Conservation (phyloP, 805 yeast species). For the Vanderwaltozyma yarrowii region DNA sequence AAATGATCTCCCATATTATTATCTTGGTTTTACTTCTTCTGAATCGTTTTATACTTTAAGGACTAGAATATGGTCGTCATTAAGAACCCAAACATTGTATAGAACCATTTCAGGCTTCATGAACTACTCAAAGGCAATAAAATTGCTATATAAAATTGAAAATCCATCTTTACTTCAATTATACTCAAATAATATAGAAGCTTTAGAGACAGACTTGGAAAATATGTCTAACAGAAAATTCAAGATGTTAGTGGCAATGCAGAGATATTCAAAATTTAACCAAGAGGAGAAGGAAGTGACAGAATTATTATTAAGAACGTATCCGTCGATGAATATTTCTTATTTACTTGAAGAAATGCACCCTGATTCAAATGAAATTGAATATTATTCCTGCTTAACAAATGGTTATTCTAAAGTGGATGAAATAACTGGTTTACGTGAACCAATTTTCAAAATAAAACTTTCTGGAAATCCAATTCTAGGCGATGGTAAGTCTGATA, state of each 20-base stretch:
- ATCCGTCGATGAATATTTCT: conserved; percentile 54
- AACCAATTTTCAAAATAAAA: conserved; percentile 54
- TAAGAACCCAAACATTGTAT: conserved; percentile 73
- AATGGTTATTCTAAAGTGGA: conserved; percentile 47
- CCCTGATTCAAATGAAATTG: conserved; percentile 16
- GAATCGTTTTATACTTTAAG: conserved; percentile 53
- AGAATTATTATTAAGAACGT: conserved; percentile 55
- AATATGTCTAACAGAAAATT: conserved; percentile 73
- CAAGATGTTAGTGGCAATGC: conserved; percentile 78
- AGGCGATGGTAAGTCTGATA: conserved; percentile 95
- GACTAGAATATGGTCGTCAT: conserved; percentile 81
- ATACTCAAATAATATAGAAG: conserved; percentile 40
- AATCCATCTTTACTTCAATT: conserved; percentile 41
- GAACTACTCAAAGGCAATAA: conserved; percentile 68
- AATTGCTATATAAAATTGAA: conserved; percentile 58
- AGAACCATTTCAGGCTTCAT: conserved; percentile 77
- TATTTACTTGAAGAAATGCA: conserved; percentile 39
- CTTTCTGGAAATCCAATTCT: conserved; percentile 89
- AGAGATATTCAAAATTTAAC: conserved; percentile 58
- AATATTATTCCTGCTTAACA: conserved; percentile 56
- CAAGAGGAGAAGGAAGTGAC: conserved; percentile 59
- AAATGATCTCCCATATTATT: conserved; percentile 58
- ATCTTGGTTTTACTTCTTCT: conserved; percentile 62
- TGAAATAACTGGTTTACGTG: conserved; percentile 47
- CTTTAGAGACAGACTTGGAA: conserved; percentile 53